These are phyloP conservation scores for Scheffersomyces coipomensis DNA, from an alignment of 805 yeast genomes.

Conservation along the genomic window DNA sequence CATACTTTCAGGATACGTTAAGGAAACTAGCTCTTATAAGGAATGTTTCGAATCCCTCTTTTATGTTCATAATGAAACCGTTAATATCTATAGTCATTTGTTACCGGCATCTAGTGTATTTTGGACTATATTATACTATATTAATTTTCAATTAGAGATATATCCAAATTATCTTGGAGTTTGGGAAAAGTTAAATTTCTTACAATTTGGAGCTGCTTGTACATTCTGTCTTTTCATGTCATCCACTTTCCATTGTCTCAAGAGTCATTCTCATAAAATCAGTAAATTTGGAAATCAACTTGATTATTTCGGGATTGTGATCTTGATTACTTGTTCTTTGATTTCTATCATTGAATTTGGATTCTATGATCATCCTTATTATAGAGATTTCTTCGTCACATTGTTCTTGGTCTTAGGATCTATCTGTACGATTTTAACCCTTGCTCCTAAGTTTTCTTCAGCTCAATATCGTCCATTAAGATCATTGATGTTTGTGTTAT, in stretches of 20 bases:
- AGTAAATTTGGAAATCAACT: conserved; percentile 61
- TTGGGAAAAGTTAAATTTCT: conserved; percentile 50
- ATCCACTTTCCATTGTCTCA: conserved; percentile 64
- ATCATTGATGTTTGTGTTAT: conserved; percentile 73
- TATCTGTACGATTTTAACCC: conserved; percentile 60
- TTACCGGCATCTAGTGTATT: conserved; percentile 40
- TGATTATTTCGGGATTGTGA: conserved; percentile 74
- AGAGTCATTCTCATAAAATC: conserved; percentile 60
- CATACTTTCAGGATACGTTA: conserved; percentile 64
- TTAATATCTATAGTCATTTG: conserved; percentile 69
- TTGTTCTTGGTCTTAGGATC: conserved; percentile 57
- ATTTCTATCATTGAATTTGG: conserved; percentile 40
- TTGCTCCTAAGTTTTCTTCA: conserved; percentile 65
- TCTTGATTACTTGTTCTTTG: conserved; percentile 64
- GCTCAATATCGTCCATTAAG: conserved; percentile 73
- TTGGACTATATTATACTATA: conserved; percentile 19
- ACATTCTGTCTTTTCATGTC: conserved; percentile 60
- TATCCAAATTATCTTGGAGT: conserved; percentile 22
- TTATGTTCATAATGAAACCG: conserved; percentile 68
- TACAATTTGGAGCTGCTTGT: conserved; percentile 57
- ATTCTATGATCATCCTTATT: conserved; percentile 41
- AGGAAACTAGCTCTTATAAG: conserved; percentile 47
- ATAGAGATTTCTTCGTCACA: conserved; percentile 37
- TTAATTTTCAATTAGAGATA: conserved; percentile 22
- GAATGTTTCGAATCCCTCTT: conserved; percentile 49